A percentile compares a stretch with the other conserved stretches of the same genome.
These are phyloP conservation scores for Mortierella sp. DNA, from an alignment of 371 early-diverging fungal species.

Conservation along the genomic window DNA sequence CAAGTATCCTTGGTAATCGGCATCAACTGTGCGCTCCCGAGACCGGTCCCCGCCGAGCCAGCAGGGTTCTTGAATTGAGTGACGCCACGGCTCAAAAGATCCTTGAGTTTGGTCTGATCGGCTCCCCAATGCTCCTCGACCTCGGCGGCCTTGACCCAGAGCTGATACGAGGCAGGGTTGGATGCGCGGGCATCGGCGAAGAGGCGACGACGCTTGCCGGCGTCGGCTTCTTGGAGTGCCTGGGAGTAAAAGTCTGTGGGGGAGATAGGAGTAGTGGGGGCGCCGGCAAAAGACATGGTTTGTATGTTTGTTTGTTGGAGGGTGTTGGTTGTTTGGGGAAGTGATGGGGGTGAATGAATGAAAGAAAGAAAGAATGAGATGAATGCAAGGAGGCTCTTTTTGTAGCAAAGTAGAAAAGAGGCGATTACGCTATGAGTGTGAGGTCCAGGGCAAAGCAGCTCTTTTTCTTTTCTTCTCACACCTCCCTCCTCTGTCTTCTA, in stretches of 20 bases:
- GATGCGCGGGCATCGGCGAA: conserved; percentile 32
- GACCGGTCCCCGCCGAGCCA: conserved; percentile 26
- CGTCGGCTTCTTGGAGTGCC: conserved; percentile 29
- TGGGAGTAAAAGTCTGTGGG: conserved; percentile 23
- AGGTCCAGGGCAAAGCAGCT: neutral
- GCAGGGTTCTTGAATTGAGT: conserved; percentile 52
- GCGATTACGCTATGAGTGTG: neutral
- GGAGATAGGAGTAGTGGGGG: conserved; percentile 27
- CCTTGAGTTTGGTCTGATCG: conserved; percentile 33
- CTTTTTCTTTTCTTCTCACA: too few relatives aligned
- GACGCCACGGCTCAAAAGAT: conserved; percentile 26
- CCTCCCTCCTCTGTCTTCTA: neutral
- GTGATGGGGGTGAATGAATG: conserved; percentile 9
- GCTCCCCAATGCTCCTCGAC: conserved; percentile 43
- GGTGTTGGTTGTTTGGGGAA: neutral
- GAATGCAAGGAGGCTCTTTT: neutral
- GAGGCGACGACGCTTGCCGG: conserved; percentile 33
- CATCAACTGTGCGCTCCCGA: neutral
- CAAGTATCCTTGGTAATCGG: conserved; percentile 33
- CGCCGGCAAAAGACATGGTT: conserved; percentile 44
- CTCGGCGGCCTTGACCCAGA: conserved; percentile 47
- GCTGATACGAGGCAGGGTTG: conserved; percentile 27
- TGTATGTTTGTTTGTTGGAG: neutral
- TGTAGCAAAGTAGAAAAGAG: neutral
- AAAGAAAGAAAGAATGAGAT: conserved; percentile 7